Percentiles rank a stretch among this genome's conserved stretches.
Evolutionary conservation across 2,329 filamentous ascomycete genomes (phyloP).

Genomic region (Phyllosticta capitalensis): DNA sequence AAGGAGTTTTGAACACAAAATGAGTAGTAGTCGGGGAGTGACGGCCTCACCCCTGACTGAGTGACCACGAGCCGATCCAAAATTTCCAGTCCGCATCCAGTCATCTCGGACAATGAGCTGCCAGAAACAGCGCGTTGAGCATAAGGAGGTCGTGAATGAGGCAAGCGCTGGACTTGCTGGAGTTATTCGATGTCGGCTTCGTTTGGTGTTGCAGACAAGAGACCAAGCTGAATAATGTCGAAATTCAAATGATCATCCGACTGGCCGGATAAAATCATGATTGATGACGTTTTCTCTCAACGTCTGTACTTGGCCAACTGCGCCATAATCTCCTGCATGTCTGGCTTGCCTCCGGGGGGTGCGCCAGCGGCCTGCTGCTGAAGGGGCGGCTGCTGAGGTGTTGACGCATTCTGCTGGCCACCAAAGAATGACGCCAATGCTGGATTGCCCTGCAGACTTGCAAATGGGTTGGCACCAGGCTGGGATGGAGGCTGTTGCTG

Average conservation of each 20-base stretch:
- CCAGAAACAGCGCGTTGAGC: neutral
- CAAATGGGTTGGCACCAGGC: slow-evolving; percentile 22
- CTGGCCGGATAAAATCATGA: too few species aligned
- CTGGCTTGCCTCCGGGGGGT: slow-evolving; percentile 12
- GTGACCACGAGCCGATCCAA: neutral
- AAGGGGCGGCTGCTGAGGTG: slow-evolving; percentile 16
- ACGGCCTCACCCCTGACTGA: neutral
- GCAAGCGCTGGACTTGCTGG: neutral
- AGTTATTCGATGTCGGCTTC: neutral
- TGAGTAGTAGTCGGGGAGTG: neutral
- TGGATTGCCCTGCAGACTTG: slow-evolving; percentile 17
- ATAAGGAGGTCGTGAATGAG: neutral
- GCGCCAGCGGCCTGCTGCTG: slow-evolving; percentile 13
- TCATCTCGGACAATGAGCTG: neutral
- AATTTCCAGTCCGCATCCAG: neutral
- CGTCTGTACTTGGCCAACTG: slow-evolving; percentile 58
- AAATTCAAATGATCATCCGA: too few species aligned
- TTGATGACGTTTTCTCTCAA: slow-evolving; percentile 20
- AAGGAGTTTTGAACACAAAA: neutral
- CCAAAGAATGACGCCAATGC: slow-evolving; percentile 20
- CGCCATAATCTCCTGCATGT: slow-evolving; percentile 66
- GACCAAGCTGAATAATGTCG: neutral
- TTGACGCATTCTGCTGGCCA: slow-evolving; percentile 22
- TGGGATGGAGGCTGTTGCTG: slow-evolving; percentile 17
- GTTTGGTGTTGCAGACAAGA: neutral